These are phyloP conservation scores for Schizochytrium sp. DNA, from an alignment of 108 stramenopile genomes.

Conservation along the genomic window DNA sequence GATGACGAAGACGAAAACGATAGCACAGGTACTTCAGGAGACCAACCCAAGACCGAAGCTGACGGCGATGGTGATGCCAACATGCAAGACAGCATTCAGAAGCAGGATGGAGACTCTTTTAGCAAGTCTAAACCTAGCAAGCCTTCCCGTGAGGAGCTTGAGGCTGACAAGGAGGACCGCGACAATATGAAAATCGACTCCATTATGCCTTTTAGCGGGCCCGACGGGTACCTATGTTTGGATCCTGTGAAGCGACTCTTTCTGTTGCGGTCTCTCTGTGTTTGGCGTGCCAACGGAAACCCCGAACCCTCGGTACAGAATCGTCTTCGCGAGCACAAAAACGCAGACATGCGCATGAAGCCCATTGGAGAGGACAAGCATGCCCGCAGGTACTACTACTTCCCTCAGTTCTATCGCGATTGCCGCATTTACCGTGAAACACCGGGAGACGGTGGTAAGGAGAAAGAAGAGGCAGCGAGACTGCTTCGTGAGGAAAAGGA, in stretches of 20 bases:
- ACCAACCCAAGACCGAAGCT: background rate
- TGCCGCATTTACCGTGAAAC: constrained; percentile 59
- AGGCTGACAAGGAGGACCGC: constrained; percentile 30
- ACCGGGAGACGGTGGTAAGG: background rate
- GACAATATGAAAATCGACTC: constrained; percentile 22
- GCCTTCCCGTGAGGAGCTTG: background rate
- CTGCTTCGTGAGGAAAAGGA: constrained; percentile 27
- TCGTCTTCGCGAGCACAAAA: background rate
- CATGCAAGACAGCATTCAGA: background rate
- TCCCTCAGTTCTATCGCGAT: constrained; percentile 26
- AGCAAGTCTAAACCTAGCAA: background rate
- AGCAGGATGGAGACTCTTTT: background rate
- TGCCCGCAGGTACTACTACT: constrained; percentile 36
- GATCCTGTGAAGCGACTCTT: constrained; percentile 14
- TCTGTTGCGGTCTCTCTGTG: constrained; percentile 16
- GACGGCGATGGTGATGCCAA: background rate
- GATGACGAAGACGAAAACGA: background rate
- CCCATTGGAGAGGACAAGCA: constrained; percentile 36
- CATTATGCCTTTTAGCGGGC: constrained; percentile 46
- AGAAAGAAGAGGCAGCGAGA: background rate
- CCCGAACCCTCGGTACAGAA: background rate
- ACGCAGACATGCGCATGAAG: background rate
- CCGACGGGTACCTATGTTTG: constrained; percentile 44
- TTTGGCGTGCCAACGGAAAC: constrained; percentile 31
- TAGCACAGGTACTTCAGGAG: background rate